phyloP scores from a whole-genome alignment of 495 filamentous ascomycete genomes.

The Pyrenula aspistea region DNA sequence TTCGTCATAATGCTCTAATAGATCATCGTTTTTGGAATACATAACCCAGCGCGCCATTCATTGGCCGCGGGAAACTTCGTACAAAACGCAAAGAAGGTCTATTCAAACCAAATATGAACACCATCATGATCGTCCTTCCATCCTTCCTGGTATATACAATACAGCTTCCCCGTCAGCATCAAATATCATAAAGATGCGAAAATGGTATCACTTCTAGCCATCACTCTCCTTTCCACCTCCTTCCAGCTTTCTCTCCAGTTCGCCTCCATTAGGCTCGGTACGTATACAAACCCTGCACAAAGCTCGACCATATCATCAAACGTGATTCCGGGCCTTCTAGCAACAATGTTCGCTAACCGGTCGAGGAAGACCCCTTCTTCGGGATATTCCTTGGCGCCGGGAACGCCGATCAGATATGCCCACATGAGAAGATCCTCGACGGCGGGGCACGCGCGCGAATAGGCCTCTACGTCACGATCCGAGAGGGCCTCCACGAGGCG shows the following conservation, averaged over 20 bases:
- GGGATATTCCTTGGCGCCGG: conserved; percentile 15
- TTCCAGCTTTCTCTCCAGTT: background rate
- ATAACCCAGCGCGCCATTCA: no score
- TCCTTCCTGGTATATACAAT: no score
- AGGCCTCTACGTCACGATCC: conserved; percentile 10
- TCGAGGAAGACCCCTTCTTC: conserved; percentile 21
- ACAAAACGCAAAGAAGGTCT: no score
- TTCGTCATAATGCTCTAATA: no score
- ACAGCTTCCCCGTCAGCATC: no score
- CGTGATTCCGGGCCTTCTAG: background rate
- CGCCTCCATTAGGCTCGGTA: background rate
- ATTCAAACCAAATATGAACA: no score
- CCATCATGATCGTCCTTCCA: no score
- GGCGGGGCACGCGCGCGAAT: conserved; percentile 11
- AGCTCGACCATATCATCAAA: background rate
- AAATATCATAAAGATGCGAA: no score
- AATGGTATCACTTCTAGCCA: no score
- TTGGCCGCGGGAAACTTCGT: no score
- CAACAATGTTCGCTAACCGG: conserved; percentile 11
- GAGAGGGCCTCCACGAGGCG: conserved; percentile 12
- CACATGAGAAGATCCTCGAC: conserved; percentile 16
- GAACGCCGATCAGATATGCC: conserved; percentile 21
- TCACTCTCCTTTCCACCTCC: no score
- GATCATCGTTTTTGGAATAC: no score
- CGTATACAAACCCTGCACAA: background rate